phyloP scores from a whole-genome alignment of 345 rosid species.

The Aquilaria yunnanensis region DNA sequence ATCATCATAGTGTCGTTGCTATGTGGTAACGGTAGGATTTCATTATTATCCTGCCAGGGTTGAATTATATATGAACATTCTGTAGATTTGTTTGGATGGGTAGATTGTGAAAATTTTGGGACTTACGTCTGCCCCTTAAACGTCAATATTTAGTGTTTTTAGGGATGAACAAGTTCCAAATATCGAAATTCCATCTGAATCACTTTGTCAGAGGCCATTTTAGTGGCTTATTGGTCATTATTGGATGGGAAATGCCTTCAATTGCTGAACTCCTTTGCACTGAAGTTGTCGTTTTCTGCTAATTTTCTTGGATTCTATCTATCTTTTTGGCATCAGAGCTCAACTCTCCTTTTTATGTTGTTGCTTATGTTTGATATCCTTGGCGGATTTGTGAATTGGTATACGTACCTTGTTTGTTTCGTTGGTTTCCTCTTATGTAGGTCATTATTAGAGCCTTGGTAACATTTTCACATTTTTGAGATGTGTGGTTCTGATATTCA shows the following conservation, averaged over 20 bases:
- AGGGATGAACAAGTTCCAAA: constrained; percentile 10
- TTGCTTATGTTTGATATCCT: neutral
- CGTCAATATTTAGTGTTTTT: neutral
- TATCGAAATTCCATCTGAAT: neutral
- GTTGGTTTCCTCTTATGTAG: neutral
- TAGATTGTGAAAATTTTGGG: neutral
- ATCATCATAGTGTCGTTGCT: neutral
- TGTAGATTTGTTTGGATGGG: too few relatives aligned
- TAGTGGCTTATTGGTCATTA: constrained; percentile 6
- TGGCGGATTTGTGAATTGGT: neutral
- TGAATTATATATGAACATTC: too few relatives aligned
- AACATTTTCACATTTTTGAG: neutral
- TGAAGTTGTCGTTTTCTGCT: neutral
- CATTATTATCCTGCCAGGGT: too few relatives aligned
- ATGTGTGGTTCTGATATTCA: neutral
- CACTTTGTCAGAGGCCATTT: neutral
- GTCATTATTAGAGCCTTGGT: neutral
- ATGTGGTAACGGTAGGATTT: too few relatives aligned
- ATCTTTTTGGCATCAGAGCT: neutral
- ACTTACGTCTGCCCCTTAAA: constrained; percentile 1
- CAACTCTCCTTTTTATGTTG: neutral
- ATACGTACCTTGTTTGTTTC: neutral
- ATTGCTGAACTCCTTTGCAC: neutral
- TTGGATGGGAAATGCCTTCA: neutral
- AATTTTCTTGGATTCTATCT: neutral